A percentile compares a stretch with the other conserved stretches of the same genome.
These are phyloP conservation scores for Phaeotremella fagi DNA, from an alignment of 768 basidiomycete species.

Conservation along the genomic window DNA sequence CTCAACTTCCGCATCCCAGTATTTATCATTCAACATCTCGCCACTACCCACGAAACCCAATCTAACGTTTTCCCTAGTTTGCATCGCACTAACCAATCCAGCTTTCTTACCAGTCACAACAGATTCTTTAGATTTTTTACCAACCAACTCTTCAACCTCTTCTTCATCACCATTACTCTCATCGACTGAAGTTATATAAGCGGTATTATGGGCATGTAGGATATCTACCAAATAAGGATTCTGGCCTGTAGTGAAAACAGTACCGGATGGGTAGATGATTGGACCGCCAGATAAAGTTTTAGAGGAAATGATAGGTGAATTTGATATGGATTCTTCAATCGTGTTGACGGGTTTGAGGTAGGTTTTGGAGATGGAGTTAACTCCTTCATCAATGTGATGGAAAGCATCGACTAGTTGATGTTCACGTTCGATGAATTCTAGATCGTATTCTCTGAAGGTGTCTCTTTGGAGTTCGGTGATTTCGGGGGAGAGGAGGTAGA, in stretches of 20 bases:
- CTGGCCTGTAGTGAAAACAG: conserved; percentile 29
- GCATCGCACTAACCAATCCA: conserved; percentile 80
- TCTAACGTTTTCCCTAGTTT: conserved; percentile 70
- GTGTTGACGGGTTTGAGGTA: conserved; percentile 59
- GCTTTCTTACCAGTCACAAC: conserved; percentile 71
- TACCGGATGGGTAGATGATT: conserved; percentile 35
- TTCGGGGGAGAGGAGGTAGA: conserved; percentile 67
- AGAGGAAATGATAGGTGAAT: conserved; percentile 24
- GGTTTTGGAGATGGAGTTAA: conserved; percentile 63
- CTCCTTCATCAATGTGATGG: conserved; percentile 65
- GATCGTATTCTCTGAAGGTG: conserved; percentile 88
- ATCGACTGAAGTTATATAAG: conserved; percentile 51
- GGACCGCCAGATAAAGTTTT: conserved; percentile 27
- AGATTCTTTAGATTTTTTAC: conserved; percentile 55
- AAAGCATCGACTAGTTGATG: conserved; percentile 82
- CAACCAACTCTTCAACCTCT: conserved; percentile 63
- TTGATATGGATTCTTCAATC: conserved; percentile 59
- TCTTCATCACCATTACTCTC: conserved; percentile 61
- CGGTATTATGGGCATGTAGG: conserved; percentile 60
- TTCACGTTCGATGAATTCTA: conserved; percentile 78
- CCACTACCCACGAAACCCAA: conserved; percentile 76
- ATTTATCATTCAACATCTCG: conserved; percentile 72
- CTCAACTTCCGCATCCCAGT: conserved; percentile 59
- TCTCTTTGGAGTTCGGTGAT: conserved; percentile 59
- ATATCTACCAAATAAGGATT: conserved; percentile 74